Evolutionary conservation across 345 rosid genomes (phyloP).

Genomic region (Aquilaria sinensis): DNA sequence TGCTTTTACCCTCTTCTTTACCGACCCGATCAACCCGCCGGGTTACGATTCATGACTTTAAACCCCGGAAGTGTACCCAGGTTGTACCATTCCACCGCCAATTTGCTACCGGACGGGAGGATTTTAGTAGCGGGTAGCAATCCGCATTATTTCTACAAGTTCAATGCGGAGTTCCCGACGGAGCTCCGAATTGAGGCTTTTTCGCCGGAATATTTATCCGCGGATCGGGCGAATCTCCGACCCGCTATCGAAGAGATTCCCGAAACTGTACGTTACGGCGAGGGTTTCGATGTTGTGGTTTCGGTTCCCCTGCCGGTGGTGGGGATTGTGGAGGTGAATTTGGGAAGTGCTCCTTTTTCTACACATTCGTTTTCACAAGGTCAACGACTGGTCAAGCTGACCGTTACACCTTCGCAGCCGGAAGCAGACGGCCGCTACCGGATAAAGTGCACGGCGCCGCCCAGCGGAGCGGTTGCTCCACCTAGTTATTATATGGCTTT

Average conservation of each 20-base stretch:
- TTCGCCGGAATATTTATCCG: conserved; percentile 75
- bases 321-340: conserved; percentile 52
- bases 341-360: conserved; percentile 69
- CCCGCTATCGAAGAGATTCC: conserved; percentile 52
- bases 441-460: conserved; percentile 71
- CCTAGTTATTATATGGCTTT: conserved; percentile 92
- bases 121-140: conserved; percentile 81
- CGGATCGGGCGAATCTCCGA: conserved; percentile 71
- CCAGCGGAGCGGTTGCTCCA: conserved; percentile 67
- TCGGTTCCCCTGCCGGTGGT: conserved; percentile 69
- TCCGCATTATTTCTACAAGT: conserved; percentile 72
- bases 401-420: conserved; percentile 45
- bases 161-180: conserved; percentile 51
- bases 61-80: conserved; percentile 78
- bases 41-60: conserved; percentile 62
- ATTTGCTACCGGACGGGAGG: conserved; percentile 79
- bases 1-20: conserved; percentile 55
- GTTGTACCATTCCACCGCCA: conserved; percentile 92
- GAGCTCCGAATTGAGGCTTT: conserved; percentile 84
- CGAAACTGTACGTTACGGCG: conserved; percentile 45
- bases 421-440: conserved; percentile 39
- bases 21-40: conserved; percentile 54
- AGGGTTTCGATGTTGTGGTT: conserved; percentile 35
- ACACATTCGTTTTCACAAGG: conserved; percentile 91
- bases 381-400: conserved; percentile 69